Percentiles rank a stretch among this genome's conserved stretches.
Conservation (phyloP, 352 stramenopile genomes). For the Phytopythium chamaehyphon region DNA sequence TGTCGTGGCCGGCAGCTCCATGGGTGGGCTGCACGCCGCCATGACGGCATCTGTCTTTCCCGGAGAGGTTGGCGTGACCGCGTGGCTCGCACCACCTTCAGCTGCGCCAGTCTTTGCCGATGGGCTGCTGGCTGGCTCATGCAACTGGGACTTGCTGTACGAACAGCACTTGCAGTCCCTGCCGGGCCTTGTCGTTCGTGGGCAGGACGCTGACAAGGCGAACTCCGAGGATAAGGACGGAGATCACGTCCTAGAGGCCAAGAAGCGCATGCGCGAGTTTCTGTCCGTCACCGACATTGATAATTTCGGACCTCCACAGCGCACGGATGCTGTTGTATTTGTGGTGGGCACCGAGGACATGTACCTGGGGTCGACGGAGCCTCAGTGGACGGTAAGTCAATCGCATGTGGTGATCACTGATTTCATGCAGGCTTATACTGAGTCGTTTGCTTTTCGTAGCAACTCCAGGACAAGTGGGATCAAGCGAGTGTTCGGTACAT, state of each 20-base stretch:
- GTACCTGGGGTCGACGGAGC: conserved; percentile 62
- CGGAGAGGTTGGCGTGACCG: conserved; percentile 54
- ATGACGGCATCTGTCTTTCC: conserved; percentile 75
- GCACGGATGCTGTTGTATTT: conserved; percentile 69
- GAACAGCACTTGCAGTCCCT: conserved; percentile 60
- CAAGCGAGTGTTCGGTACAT: conserved; percentile 54
- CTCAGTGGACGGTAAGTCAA: conserved; percentile 44
- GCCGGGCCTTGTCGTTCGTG: conserved; percentile 54
- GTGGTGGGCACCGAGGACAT: conserved; percentile 73
- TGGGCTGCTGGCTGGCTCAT: conserved; percentile 68
- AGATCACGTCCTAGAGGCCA: conserved; percentile 60
- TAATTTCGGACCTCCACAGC: conserved; percentile 63
- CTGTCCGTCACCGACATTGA: conserved; percentile 82
- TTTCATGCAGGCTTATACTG: not conserved
- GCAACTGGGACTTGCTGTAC: conserved; percentile 72
- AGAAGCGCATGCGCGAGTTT: conserved; percentile 75
- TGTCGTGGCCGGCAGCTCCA: conserved; percentile 68
- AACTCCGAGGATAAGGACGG: conserved; percentile 19
- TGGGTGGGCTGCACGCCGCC: conserved; percentile 72
- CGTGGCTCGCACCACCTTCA: conserved; percentile 71
- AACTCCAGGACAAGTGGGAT: conserved; percentile 52
- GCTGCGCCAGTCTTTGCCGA: conserved; percentile 70
- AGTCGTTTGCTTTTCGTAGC: conserved; percentile 14
- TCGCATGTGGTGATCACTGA: not conserved
- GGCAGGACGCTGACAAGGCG: not conserved